phyloP scores from a whole-genome alignment of 805 yeast genomes.

The Lachancea fermentati region DNA sequence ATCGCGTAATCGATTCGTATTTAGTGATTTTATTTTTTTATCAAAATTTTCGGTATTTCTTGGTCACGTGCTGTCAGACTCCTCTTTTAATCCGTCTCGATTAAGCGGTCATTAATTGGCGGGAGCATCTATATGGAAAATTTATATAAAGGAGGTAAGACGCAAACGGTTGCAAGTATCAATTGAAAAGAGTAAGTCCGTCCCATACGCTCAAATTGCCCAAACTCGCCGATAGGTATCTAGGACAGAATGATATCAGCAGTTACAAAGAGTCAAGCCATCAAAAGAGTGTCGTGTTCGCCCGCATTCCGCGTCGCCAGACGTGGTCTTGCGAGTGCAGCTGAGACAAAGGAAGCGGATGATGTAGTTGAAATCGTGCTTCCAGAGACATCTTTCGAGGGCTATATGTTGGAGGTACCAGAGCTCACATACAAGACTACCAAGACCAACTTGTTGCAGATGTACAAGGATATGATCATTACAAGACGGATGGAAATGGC shows the following conservation, averaged over 20 bases:
- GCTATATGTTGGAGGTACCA: constrained; percentile 75
- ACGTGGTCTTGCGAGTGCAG: constrained; percentile 18
- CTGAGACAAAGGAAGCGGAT: constrained; percentile 14
- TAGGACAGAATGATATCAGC: constrained; percentile 1
- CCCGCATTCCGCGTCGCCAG: background rate
- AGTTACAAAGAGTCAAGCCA: background rate
- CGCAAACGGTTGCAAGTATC: background rate
- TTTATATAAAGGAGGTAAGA: background rate
- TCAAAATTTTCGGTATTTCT: too few species aligned
- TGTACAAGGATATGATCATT: constrained; percentile 94
- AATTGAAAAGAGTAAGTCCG: background rate
- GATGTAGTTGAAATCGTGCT: constrained; percentile 47
- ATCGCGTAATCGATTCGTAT: too few species aligned
- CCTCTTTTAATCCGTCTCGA: background rate
- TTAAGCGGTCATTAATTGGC: background rate
- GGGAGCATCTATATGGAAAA: background rate
- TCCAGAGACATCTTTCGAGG: constrained; percentile 79
- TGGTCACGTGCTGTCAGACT: background rate
- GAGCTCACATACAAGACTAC: constrained; percentile 69
- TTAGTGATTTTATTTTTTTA: too few species aligned
- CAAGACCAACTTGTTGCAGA: constrained; percentile 72
- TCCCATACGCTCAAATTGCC: background rate
- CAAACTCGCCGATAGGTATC: background rate
- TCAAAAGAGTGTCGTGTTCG: background rate
- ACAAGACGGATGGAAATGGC: constrained; percentile 99